These are phyloP conservation scores for Cadophora sp. DNA, from an alignment of 2,329 filamentous ascomycete genomes.

Conservation along the genomic window DNA sequence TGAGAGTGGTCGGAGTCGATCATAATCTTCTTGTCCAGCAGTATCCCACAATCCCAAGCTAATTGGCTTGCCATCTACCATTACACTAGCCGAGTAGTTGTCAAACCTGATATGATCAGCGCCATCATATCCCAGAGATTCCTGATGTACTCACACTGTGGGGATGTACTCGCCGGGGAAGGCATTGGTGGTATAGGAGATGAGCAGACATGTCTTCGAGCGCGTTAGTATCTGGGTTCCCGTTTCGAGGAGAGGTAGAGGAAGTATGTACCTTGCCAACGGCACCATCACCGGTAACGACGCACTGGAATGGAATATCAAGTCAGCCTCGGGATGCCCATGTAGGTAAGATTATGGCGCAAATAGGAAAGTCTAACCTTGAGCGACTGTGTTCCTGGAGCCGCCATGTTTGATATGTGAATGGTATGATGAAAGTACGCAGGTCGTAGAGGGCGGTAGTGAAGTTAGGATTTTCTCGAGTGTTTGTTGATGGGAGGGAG, in stretches of 20 bases:
- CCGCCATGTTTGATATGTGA: slow-evolving; percentile 64
- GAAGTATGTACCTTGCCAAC: slow-evolving; percentile 83
- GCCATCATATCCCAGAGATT: slow-evolving; percentile 8
- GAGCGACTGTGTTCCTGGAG: slow-evolving; percentile 81
- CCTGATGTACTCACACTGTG: slow-evolving; percentile 74
- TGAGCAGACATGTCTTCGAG: slow-evolving; percentile 91
- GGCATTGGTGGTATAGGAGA: slow-evolving; percentile 99
- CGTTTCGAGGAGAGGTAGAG: background rate
- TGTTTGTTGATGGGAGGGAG: slow-evolving; percentile 34
- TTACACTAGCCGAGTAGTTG: slow-evolving; percentile 98
- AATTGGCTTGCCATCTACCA: slow-evolving; percentile 98
- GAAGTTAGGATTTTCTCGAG: slow-evolving; percentile 29
- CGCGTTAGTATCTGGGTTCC: slow-evolving; percentile 42
- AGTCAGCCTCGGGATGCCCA: slow-evolving; percentile 34
- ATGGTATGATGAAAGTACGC: slow-evolving; percentile 27
- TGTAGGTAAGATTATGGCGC: slow-evolving; percentile 25
- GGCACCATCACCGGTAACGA: slow-evolving; percentile 98
- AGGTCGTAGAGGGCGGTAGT: slow-evolving; percentile 13
- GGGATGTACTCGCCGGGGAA: slow-evolving; percentile 99
- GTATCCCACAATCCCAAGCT: slow-evolving; percentile 98
- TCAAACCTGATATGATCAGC: slow-evolving; percentile 72
- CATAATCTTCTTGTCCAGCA: slow-evolving; percentile 98
- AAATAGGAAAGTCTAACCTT: slow-evolving; percentile 67
- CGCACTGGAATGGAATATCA: slow-evolving; percentile 68
- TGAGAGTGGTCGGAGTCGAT: slow-evolving; percentile 89